These are phyloP conservation scores for Yamadazyma friedrichii DNA, from an alignment of 1,139 yeast genomes.

Conservation along the genomic window DNA sequence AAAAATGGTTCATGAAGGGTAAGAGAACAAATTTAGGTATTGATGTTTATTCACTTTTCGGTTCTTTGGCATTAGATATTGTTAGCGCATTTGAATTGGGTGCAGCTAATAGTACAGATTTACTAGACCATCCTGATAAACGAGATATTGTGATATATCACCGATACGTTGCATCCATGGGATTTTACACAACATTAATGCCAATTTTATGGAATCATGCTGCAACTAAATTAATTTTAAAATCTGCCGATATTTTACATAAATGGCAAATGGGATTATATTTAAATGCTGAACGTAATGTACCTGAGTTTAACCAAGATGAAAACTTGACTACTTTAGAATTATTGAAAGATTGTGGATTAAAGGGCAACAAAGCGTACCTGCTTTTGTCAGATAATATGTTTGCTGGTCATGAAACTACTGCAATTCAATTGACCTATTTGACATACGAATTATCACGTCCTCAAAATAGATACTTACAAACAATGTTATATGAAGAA, in stretches of 20 bases:
- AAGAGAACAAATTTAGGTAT: slow-evolving; percentile 32
- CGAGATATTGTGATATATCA: slow-evolving; percentile 47
- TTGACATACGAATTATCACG: slow-evolving; percentile 59
- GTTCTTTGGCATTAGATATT: slow-evolving; percentile 72
- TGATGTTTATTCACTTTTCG: slow-evolving; percentile 62
- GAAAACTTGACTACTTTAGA: slow-evolving; percentile 34
- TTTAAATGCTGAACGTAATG: slow-evolving; percentile 32
- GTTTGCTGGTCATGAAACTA: slow-evolving; percentile 76
- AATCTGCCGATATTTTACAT: slow-evolving; percentile 41
- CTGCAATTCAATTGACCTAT: slow-evolving; percentile 65
- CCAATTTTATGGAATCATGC: slow-evolving; percentile 55
- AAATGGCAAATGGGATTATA: slow-evolving; percentile 53
- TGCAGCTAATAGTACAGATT: slow-evolving; percentile 38
- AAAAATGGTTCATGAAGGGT: slow-evolving; percentile 30
- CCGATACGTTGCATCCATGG: slow-evolving; percentile 58
- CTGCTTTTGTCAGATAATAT: slow-evolving; percentile 42
- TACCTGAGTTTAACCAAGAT: slow-evolving; percentile 19
- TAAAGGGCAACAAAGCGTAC: slow-evolving; percentile 35
- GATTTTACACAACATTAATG: slow-evolving; percentile 66
- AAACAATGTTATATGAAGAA: slow-evolving; percentile 44
- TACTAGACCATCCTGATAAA: slow-evolving; percentile 37
- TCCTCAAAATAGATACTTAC: slow-evolving; percentile 43
- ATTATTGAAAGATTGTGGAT: slow-evolving; percentile 32
- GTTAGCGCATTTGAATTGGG: slow-evolving; percentile 66
- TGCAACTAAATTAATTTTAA: slow-evolving; percentile 38